These are phyloP conservation scores for Sporobolomyces pararoseus DNA, from an alignment of 768 basidiomycete genomes.

Conservation along the genomic window DNA sequence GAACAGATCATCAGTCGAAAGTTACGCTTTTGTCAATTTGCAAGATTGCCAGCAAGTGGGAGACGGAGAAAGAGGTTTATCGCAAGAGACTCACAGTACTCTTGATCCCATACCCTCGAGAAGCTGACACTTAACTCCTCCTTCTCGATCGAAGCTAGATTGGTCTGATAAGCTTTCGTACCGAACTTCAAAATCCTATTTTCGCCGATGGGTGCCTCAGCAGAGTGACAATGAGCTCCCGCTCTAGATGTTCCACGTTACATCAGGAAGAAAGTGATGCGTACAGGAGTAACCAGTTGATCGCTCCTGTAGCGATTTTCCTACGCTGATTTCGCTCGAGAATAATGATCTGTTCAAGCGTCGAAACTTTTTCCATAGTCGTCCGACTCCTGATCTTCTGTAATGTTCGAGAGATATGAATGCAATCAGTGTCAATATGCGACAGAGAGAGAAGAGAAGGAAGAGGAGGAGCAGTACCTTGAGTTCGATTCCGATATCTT, in stretches of 20 bases:
- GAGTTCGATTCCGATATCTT: constrained; percentile 10
- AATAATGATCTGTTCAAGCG: constrained; percentile 10
- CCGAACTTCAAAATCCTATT: constrained; percentile 8
- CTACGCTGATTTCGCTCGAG: constrained; percentile 1
- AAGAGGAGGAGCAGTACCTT: neutral
- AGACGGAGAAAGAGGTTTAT: neutral
- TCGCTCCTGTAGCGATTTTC: neutral
- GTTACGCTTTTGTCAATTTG: too few relatives aligned
- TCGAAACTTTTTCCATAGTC: neutral
- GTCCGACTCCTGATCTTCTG: constrained; percentile 1
- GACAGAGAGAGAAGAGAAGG: neutral
- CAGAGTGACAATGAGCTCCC: too few relatives aligned
- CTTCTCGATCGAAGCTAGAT: neutral
- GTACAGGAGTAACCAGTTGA: constrained; percentile 14
- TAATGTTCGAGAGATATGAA: too few relatives aligned
- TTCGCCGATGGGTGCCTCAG: too few relatives aligned
- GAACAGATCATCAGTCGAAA: too few relatives aligned
- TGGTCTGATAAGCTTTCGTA: neutral
- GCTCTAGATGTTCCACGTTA: too few relatives aligned
- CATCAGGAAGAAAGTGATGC: neutral
- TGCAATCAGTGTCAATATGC: neutral
- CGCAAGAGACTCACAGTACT: constrained; percentile 6
- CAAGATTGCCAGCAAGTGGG: too few relatives aligned
- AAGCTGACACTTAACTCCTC: constrained; percentile 17
- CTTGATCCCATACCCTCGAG: constrained; percentile 8